These are phyloP conservation scores for Parmelia sp. DNA, from an alignment of 495 filamentous ascomycete species.

Conservation along the genomic window DNA sequence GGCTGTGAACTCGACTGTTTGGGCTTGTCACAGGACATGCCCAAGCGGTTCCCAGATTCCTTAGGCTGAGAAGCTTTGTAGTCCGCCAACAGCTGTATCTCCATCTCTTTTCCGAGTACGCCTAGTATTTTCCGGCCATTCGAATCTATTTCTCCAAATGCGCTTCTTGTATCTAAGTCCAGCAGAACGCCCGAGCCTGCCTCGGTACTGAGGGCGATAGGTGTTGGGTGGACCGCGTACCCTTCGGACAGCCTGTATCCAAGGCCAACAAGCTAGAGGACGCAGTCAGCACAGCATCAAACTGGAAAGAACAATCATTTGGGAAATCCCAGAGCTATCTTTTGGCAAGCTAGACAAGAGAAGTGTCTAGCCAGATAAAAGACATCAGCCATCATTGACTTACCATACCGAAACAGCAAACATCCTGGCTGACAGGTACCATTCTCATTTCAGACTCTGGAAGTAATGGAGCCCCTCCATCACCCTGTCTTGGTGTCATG, in stretches of 20 bases:
- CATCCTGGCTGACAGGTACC: not conserved
- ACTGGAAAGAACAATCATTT: not conserved
- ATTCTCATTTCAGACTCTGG: not conserved
- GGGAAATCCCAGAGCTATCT: not conserved
- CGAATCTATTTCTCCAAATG: not conserved
- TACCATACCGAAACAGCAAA: constrained; percentile 12
- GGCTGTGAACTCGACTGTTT: not conserved
- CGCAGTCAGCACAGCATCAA: not conserved
- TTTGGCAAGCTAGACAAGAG: not conserved
- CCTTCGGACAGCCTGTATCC: not conserved
- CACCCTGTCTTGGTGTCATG: not conserved
- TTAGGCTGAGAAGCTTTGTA: not conserved
- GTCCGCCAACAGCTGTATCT: not conserved
- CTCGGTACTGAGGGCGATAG: not conserved
- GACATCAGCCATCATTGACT: not conserved
- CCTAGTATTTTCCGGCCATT: not conserved
- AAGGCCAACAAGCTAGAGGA: not conserved
- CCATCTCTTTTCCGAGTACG: not conserved
- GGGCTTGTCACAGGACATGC: not conserved
- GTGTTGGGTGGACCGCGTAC: not conserved
- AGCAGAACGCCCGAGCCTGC: not conserved
- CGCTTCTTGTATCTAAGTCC: not conserved
- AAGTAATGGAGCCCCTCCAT: not conserved
- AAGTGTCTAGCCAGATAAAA: not conserved
- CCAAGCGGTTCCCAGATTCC: too few relatives aligned